phyloP scores from a whole-genome alignment of 768 basidiomycete genomes.

The Tricholoma sp. region DNA sequence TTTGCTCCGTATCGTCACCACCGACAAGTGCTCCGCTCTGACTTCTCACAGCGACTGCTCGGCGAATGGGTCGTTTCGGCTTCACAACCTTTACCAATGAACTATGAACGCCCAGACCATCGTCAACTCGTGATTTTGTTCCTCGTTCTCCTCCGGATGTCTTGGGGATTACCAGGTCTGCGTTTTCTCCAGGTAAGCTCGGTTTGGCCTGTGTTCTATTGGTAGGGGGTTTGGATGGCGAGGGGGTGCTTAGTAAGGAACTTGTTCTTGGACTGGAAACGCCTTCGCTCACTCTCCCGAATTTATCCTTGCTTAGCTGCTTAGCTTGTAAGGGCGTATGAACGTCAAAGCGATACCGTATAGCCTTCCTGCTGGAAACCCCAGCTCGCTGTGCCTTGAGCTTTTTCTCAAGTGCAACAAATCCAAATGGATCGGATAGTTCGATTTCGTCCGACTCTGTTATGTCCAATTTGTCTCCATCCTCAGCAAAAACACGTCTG shows the following conservation, averaged over 20 bases:
- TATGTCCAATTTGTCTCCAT: background rate
- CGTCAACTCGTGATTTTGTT: background rate
- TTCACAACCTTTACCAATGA: background rate
- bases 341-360: constrained; percentile 16
- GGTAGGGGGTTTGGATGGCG: constrained; percentile 26
- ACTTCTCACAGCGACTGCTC: constrained; percentile 8
- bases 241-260: constrained; percentile 30
- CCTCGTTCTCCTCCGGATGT: constrained; percentile 2
- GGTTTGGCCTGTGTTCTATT: constrained; percentile 11
- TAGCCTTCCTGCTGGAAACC: constrained; percentile 10
- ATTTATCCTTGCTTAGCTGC: constrained; percentile 25
- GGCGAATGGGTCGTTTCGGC: constrained; percentile 2
- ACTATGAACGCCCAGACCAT: background rate
- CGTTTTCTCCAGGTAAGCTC: background rate
- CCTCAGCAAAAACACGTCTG: background rate
- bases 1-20: constrained; percentile 13
- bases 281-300: constrained; percentile 20
- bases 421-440: constrained; percentile 59
- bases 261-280: constrained; percentile 28
- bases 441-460: constrained; percentile 14
- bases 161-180: background rate
- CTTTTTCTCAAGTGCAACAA: constrained; percentile 48
- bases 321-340: constrained; percentile 21
- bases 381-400: constrained; percentile 37
- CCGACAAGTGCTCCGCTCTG: constrained; percentile 7